These are phyloP conservation scores for Harringtonia aguacate DNA, from an alignment of 2,329 filamentous ascomycete genomes.

Conservation along the genomic window DNA sequence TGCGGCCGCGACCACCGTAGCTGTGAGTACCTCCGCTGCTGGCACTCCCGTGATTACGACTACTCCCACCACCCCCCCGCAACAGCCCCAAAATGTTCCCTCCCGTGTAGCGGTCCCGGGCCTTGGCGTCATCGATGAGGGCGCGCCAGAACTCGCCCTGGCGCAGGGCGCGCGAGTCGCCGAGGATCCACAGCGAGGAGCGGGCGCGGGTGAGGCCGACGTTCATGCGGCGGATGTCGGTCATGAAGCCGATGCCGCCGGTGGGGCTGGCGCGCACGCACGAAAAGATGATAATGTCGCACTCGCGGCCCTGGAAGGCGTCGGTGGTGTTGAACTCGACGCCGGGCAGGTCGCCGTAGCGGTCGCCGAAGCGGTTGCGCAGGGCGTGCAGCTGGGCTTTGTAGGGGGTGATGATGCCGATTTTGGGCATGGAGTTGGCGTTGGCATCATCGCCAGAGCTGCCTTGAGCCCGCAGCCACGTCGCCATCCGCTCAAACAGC, in stretches of 20 bases:
- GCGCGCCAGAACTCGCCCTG: conserved; percentile 88
- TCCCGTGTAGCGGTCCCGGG: conserved; percentile 64
- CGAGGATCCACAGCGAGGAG: conserved; percentile 91
- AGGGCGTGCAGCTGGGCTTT: conserved; percentile 84
- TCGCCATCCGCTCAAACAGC: conserved; percentile 68
- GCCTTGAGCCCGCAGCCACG: conserved; percentile 10
- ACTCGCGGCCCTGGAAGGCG: conserved; percentile 93
- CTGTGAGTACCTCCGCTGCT: too few relatives aligned
- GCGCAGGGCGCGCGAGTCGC: conserved; percentile 75
- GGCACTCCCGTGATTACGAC: too few relatives aligned
- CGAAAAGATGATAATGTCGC: conserved; percentile 97
- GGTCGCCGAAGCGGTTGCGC: conserved; percentile 59
- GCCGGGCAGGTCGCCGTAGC: conserved; percentile 60
- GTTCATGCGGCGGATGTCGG: conserved; percentile 98
- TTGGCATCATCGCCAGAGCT: conserved; percentile 46
- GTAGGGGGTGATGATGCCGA: conserved; percentile 97
- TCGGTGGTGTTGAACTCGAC: conserved; percentile 99
- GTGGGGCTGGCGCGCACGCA: conserved; percentile 90
- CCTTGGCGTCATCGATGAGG: conserved; percentile 71
- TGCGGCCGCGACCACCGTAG: background rate
- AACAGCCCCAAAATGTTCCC: conserved; percentile 46
- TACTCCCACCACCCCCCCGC: conserved; percentile 20
- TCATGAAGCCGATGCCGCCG: conserved; percentile 96
- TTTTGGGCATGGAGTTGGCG: conserved; percentile 66
- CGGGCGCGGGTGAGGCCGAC: conserved; percentile 95